Evolutionary conservation across 441 rosid genomes (phyloP).

Genomic region (Pelargonium citronellum): DNA sequence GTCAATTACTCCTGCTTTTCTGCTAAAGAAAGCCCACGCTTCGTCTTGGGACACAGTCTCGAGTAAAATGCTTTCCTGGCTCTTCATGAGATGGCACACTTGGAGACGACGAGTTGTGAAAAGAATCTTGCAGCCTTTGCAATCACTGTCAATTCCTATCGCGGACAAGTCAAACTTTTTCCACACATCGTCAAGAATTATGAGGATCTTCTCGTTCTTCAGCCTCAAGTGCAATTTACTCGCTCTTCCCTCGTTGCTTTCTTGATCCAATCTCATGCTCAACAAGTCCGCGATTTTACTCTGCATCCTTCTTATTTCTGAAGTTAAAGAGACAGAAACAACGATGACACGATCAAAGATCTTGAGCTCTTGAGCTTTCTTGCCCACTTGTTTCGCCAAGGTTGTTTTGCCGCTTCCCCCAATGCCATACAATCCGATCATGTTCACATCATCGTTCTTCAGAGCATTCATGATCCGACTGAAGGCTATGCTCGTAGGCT

Average conservation of each 20-base stretch:
- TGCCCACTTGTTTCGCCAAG: not conserved
- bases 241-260: not conserved
- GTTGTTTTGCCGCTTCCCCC: conserved; percentile 3
- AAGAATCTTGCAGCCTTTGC: conserved; percentile 1
- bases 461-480: not conserved
- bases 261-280: not conserved
- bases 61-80: not conserved
- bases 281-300: not conserved
- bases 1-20: not conserved
- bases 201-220: not conserved
- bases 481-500: not conserved
- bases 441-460: not conserved
- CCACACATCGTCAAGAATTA: not conserved
- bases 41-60: not conserved
- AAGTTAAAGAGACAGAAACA: not conserved
- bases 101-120: not conserved
- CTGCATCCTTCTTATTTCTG: not conserved
- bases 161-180: not conserved
- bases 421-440: conserved; percentile 1
- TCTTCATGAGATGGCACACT: not conserved
- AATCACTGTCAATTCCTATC: not conserved
- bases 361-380: not conserved
- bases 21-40: not conserved
- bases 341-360: not conserved
- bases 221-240: not conserved